Percentiles rank a stretch among this genome's conserved stretches.
Evolutionary conservation across 2,329 filamentous ascomycete genomes (phyloP).

Genomic region (Rosellinia necatrix): DNA sequence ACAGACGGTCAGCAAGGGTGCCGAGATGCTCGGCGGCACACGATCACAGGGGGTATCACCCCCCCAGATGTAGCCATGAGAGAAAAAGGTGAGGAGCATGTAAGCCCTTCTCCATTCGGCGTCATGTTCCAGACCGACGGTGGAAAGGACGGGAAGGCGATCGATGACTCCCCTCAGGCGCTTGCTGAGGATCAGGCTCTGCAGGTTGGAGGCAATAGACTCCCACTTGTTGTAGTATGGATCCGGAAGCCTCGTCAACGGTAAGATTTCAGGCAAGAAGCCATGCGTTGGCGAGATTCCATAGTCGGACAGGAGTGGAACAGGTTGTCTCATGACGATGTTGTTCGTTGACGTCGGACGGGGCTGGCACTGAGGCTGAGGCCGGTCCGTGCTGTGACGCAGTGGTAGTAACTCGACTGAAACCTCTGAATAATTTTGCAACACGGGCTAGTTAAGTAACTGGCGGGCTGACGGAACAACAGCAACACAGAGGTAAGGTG

Average conservation of each 20-base stretch:
- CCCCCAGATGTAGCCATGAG: slow-evolving; percentile 96
- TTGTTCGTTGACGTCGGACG: slow-evolving; percentile 24
- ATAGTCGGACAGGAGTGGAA: slow-evolving; percentile 74
- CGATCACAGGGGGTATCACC: slow-evolving; percentile 80
- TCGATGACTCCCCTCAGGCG: slow-evolving; percentile 81
- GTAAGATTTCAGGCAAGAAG: slow-evolving; percentile 83
- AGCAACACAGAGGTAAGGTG: not conserved
- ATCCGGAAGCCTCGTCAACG: slow-evolving; percentile 80
- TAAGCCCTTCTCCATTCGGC: slow-evolving; percentile 95
- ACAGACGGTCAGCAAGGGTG: slow-evolving; percentile 80
- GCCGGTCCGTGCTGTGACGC: not conserved
- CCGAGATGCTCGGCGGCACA: slow-evolving; percentile 79
- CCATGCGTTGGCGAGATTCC: slow-evolving; percentile 78
- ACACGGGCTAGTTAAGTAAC: not conserved
- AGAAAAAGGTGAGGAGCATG: slow-evolving; percentile 85
- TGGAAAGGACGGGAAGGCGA: slow-evolving; percentile 80
- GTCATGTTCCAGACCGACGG: slow-evolving; percentile 78
- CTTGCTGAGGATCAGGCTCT: slow-evolving; percentile 83
- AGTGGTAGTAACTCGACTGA: not conserved
- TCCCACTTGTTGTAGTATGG: slow-evolving; percentile 97
- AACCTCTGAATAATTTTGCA: not conserved
- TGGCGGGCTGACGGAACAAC: not conserved
- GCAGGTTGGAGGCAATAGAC: slow-evolving; percentile 80
- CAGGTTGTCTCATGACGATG: slow-evolving; percentile 59
- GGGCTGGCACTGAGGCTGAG: not conserved